Percentiles rank a stretch among this genome's conserved stretches.
These are phyloP conservation scores for Rhizopogon sp. DNA, from an alignment of 768 basidiomycete species.

Conservation along the genomic window DNA sequence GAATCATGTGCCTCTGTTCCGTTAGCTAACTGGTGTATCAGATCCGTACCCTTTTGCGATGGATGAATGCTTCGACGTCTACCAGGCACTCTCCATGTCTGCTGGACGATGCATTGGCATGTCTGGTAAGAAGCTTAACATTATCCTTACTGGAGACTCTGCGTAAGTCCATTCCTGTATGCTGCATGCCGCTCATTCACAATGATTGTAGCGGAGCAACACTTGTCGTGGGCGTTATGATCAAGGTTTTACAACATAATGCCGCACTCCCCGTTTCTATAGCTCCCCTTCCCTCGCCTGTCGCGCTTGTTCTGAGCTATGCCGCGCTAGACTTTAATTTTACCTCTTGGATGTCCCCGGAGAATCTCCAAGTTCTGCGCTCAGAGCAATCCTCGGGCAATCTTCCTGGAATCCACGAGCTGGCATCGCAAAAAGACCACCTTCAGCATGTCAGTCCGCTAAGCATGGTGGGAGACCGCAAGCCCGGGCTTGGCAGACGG, in stretches of 20 bases:
- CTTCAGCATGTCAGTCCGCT: constrained; percentile 85
- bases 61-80: constrained; percentile 92
- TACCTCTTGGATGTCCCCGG: constrained; percentile 92
- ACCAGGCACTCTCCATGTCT: constrained; percentile 75
- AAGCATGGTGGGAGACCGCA: constrained; percentile 81
- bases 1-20: constrained; percentile 2
- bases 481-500: constrained; percentile 25
- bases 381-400: constrained; percentile 85
- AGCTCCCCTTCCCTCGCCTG: constrained; percentile 59
- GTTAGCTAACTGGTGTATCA: constrained; percentile 22
- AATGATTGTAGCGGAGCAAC: constrained; percentile 68
- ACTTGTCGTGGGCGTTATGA: constrained; percentile 77
- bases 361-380: constrained; percentile 76
- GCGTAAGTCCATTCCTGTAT: constrained; percentile 58
- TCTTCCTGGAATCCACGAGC: constrained; percentile 63
- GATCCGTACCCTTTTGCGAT: constrained; percentile 97
- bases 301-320: constrained; percentile 85
- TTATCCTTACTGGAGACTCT: constrained; percentile 91
- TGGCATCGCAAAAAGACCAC: constrained; percentile 83
- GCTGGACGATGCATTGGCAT: constrained; percentile 82
- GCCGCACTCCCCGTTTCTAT: constrained; percentile 18
- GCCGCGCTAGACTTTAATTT: constrained; percentile 96
- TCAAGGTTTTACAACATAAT: constrained; percentile 75
- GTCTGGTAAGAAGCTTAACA: constrained; percentile 72
- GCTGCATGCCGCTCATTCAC: constrained; percentile 5